Base-by-base conservation (phyloP, 1,284 basidiomycete species). In the Boletus sp. region DNA sequence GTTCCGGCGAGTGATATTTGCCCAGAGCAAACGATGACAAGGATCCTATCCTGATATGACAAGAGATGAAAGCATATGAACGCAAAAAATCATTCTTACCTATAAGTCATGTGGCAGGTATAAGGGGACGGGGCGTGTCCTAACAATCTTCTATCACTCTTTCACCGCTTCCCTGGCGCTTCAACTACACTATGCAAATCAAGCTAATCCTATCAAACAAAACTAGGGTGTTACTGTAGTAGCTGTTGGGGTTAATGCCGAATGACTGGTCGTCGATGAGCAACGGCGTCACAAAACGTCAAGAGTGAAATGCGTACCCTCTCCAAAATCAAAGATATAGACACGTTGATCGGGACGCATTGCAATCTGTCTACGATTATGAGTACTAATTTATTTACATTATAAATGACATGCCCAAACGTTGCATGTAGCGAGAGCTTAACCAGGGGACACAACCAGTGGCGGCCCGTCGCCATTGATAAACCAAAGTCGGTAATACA, bases 161-260 rank as follows among this genome's bases (percentile, higher is more conserved):
- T 60, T 71, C 47, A 88, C 52, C 90, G 81, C 66, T 84, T 79
- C 77, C 94, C 58, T 88, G 80, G 53, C 95, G 82, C 66, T 84
- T 83, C 64, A 86, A 79, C 81, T 90, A 90, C 16, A 96, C 93
- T 27, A 89, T 77, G 10, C 80, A 81, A 60, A 94, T 84, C 17
- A 95, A 85, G 13, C 84, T 74, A 5, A 88, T 52, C 0, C 82
- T 88, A 67, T 84, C 94, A 65, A 95, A 93, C 50, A 94, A 74
- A 30, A 95, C 87, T 31, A 97, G 79, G 8, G 96, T 91, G 68
- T 96, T 91, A 52, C 92, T 79, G 71, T 94, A 95, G 71, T 94
- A 95, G 65, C 89, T 87, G 64, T 85, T 83, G 56, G 79, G 67
- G 17, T 85, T 81, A 69, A 95, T 95, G 3, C 93, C 94, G 70